phyloP scores from a whole-genome alignment of 2,329 filamentous ascomycete genomes.

The Neofusicoccum laricinum region DNA sequence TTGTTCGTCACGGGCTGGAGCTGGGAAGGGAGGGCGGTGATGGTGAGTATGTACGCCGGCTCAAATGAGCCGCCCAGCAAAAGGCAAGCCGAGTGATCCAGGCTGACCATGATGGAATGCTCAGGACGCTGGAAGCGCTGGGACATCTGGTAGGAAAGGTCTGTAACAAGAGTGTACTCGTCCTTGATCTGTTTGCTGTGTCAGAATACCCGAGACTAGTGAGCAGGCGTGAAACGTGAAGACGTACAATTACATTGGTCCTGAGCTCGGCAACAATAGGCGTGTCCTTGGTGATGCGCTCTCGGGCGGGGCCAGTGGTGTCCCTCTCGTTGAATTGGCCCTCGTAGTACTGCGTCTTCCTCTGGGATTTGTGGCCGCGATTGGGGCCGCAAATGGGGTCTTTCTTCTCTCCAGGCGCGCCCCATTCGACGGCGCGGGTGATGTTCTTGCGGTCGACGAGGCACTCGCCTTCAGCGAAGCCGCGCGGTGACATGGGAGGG shows the following conservation, averaged over 20 bases:
- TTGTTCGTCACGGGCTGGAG: constrained; percentile 74
- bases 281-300: constrained; percentile 43
- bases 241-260: constrained; percentile 51
- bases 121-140: constrained; percentile 72
- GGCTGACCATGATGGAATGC: constrained; percentile 68
- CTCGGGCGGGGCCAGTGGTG: constrained; percentile 34
- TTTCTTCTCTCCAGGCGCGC: constrained; percentile 23
- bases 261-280: constrained; percentile 48
- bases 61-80: constrained; percentile 73
- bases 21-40: constrained; percentile 67
- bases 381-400: constrained; percentile 9
- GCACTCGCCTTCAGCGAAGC: constrained; percentile 20
- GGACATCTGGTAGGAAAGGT: constrained; percentile 70
- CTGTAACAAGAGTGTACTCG: constrained; percentile 70
- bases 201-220: constrained; percentile 19
- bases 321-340: constrained; percentile 39
- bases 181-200: constrained; percentile 62
- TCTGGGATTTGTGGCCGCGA: constrained; percentile 25
- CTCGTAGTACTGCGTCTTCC: constrained; percentile 37
- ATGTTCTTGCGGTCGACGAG: constrained; percentile 19
- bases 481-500: constrained; percentile 28
- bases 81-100: constrained; percentile 74
- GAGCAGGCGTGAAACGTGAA: background rate
- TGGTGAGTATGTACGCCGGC: constrained; percentile 73
- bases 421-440: constrained; percentile 21